A percentile compares a stretch with the other conserved stretches of the same genome.
Conservation (phyloP, 2,329 filamentous ascomycete genomes). For the Diaporthe amygdali region DNA sequence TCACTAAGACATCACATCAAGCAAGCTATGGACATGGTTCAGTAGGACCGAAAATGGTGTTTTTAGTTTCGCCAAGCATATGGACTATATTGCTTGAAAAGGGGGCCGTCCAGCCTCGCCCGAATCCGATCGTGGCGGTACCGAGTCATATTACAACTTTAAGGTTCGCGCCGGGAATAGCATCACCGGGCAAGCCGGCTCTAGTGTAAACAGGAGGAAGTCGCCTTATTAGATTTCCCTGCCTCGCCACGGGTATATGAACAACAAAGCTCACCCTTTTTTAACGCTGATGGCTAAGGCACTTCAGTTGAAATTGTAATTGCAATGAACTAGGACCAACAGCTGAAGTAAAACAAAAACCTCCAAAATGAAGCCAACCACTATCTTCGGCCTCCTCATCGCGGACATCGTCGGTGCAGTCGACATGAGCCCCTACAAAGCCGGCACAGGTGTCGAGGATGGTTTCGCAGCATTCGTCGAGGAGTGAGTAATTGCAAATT, state of each 20-base stretch:
- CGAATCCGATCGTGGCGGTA: background rate
- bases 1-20: too few species aligned
- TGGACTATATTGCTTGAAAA: background rate
- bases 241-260: background rate
- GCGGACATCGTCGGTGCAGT: conserved; percentile 15
- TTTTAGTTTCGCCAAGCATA: background rate
- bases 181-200: background rate
- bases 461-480: conserved; percentile 20
- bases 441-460: conserved; percentile 11
- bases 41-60: too few species aligned
- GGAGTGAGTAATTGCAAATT: background rate
- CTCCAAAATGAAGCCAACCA: background rate
- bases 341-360: background rate
- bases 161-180: conserved; percentile 6
- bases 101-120: background rate
- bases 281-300: background rate
- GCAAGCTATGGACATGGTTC: too few species aligned
- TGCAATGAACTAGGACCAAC: background rate
- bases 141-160: conserved; percentile 7
- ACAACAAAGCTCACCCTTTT: background rate
- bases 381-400: background rate
- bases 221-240: background rate
- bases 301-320: background rate
- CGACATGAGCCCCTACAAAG: conserved; percentile 22
- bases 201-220: background rate